Percentiles rank a stretch among this genome's conserved stretches.
phyloP scores from a whole-genome alignment of 345 rosid genomes.

The Iberis pinnata region DNA sequence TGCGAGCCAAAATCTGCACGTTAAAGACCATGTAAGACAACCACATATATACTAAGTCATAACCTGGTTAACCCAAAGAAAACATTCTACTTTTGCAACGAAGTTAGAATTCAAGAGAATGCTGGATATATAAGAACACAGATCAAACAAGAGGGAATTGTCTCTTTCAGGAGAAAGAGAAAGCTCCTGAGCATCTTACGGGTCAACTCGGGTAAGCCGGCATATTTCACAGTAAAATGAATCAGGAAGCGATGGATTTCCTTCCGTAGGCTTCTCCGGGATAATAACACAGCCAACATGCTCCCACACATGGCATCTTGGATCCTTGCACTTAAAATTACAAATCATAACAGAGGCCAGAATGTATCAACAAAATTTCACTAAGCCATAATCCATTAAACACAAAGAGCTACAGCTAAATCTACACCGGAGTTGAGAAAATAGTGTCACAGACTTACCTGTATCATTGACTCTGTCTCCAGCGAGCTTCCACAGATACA shows the following conservation, averaged over 20 bases:
- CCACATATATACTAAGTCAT: not conserved
- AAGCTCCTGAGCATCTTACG: constrained; percentile 45
- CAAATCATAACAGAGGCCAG: not conserved
- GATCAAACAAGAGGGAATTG: not conserved
- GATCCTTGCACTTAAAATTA: constrained; percentile 69
- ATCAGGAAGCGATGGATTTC: constrained; percentile 54
- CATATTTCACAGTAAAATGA: constrained; percentile 79
- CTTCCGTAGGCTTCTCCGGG: constrained; percentile 65
- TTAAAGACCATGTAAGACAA: constrained; percentile 12
- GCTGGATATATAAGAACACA: not conserved
- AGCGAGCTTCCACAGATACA: constrained; percentile 81
- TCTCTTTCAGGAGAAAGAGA: not conserved
- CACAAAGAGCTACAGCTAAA: constrained; percentile 4
- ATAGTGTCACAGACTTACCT: constrained; percentile 32
- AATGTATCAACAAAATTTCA: constrained; percentile 1
- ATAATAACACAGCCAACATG: constrained; percentile 73
- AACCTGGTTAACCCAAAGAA: not conserved
- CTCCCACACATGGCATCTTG: constrained; percentile 69
- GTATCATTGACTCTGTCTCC: constrained; percentile 66
- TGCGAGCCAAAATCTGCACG: constrained; percentile 67
- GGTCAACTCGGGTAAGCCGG: constrained; percentile 88
- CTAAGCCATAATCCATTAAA: constrained; percentile 3
- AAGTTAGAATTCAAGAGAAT: not conserved
- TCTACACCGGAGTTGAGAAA: not conserved
- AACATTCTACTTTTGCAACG: not conserved